Base-by-base conservation (phyloP, 768 basidiomycete species). In the Imleria badia region DNA sequence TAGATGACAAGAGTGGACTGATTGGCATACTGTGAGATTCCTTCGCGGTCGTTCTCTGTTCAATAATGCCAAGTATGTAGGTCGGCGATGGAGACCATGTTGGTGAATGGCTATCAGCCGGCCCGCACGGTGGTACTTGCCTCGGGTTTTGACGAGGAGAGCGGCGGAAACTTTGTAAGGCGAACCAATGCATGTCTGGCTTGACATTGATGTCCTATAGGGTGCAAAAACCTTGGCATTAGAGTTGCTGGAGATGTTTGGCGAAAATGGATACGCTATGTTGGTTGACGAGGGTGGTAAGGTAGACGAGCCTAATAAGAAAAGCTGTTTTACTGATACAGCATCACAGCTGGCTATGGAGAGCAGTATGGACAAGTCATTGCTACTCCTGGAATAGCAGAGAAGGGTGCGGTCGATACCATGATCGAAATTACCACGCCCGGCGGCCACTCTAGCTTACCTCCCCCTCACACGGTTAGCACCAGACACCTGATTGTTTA, bases 221-320 rank as follows among this genome's bases (percentile, higher is more conserved):
- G 87, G 87, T 31, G 87, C 86, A 10, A 68, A 67, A 23, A 62
- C 65, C 5, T 73, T 89, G 39, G 74, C 76, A 0, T 63, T 72
- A 12, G 72, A 73, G 42, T 71, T 97, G 30, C 66, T 82, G 44
- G 60, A 76, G 3, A 77, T 75, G 15, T 95, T 90, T 65, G 94
- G 93, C 34, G 66, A 80, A 55, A 70, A 92, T 63, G 80, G 82
- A 5, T 84, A 92, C 65, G 83, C 89, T 0, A 77, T 96, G 66
- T 69, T 97, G 42, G 77, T 98, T 33, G 95, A 98, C 64, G 95
- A 98, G 76, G 94, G 94, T 33, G 82, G 91, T 85, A 68, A 63
- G 75, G 67, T 26, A 33, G 41, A 34, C 12, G 8, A 36, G 55
- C 43, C 14, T 35, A 3, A n/a, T 41, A 13, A 41, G n/a, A 26